Evolutionary conservation across 805 yeast species (phyloP).

Genomic region (Kurtzmaniella fragi): DNA sequence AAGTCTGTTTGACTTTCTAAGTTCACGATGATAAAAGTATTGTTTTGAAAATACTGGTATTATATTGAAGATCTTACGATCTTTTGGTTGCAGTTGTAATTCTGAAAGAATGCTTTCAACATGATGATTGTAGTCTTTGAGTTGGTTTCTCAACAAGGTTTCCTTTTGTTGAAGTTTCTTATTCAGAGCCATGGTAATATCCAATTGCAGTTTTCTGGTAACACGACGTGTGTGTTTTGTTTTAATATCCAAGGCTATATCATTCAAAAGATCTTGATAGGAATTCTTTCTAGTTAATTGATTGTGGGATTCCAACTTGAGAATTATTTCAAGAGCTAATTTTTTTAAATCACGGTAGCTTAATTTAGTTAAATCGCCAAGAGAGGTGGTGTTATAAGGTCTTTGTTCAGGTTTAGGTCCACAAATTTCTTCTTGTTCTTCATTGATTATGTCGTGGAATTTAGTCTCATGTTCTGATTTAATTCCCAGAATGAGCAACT

Average conservation of each 20-base stretch:
- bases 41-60: constrained; percentile 63
- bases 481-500: constrained; percentile 63
- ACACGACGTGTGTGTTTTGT: constrained; percentile 42
- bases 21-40: constrained; percentile 67
- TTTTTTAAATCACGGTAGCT: constrained; percentile 75
- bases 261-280: constrained; percentile 75
- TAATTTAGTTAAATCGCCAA: constrained; percentile 45
- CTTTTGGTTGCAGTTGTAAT: constrained; percentile 42
- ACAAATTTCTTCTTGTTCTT: constrained; percentile 31
- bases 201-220: constrained; percentile 36
- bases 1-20: constrained; percentile 59
- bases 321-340: constrained; percentile 64
- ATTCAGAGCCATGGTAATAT: constrained; percentile 37
- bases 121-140: constrained; percentile 43
- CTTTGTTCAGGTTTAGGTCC: constrained; percentile 34
- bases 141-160: constrained; percentile 39
- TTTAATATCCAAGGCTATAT: constrained; percentile 74
- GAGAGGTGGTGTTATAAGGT: constrained; percentile 41
- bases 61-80: constrained; percentile 42
- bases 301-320: constrained; percentile 70
- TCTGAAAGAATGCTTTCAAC: constrained; percentile 40
- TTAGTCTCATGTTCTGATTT: constrained; percentile 62
- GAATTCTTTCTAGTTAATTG: constrained; percentile 60
- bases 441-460: constrained; percentile 50
- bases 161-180: constrained; percentile 42